These are phyloP conservation scores for Candida dajiaensis DNA, from an alignment of 805 yeast genomes.

Conservation along the genomic window DNA sequence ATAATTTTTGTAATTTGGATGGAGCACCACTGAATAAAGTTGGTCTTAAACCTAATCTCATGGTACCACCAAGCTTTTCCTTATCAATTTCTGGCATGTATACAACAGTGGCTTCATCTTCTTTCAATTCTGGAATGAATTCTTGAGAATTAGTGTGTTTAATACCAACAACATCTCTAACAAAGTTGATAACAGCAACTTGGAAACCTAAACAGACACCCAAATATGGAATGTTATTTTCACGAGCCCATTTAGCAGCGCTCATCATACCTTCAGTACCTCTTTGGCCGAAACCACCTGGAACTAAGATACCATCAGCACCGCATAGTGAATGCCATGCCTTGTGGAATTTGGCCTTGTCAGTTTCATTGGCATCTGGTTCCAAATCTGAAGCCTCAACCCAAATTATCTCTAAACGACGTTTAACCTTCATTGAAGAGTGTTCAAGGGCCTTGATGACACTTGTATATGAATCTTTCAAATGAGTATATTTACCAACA, in stretches of 20 bases:
- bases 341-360: constrained; percentile 78
- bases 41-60: constrained; percentile 95
- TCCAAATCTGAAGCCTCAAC: constrained; percentile 92
- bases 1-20: constrained; percentile 69
- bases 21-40: constrained; percentile 74
- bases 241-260: constrained; percentile 98
- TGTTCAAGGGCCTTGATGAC: constrained; percentile 96
- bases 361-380: constrained; percentile 52
- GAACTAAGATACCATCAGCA: constrained; percentile 95
- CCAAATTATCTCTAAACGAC: constrained; percentile 87
- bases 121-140: constrained; percentile 58
- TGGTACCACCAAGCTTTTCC: constrained; percentile 94
- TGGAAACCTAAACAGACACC: constrained; percentile 98
- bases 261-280: constrained; percentile 98
- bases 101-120: constrained; percentile 69
- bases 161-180: constrained; percentile 69
- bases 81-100: constrained; percentile 99
- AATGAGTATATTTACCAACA: constrained; percentile 95
- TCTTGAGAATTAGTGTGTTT: constrained; percentile 75
- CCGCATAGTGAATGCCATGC: constrained; percentile 93
- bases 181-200: constrained; percentile 92
- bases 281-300: constrained; percentile 97
- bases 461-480: constrained; percentile 91
- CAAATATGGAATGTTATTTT: constrained; percentile 84
- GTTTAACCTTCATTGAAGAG: constrained; percentile 83